phyloP scores from a whole-genome alignment of 192 early-diverging fungal species.

The Coemansia sp. region DNA sequence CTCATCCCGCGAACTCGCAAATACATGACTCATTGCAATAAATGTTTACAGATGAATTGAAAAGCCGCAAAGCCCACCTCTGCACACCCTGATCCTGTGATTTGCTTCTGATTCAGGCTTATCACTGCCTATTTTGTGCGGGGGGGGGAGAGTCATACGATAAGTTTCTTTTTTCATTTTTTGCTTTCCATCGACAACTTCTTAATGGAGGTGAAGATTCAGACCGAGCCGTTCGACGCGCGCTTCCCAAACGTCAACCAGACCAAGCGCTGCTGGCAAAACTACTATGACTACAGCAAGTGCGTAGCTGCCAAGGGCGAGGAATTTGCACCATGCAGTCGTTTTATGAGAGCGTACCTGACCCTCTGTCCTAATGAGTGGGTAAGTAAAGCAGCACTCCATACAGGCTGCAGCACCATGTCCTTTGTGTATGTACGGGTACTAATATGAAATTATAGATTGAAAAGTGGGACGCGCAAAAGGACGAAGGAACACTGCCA shows the following conservation, averaged over 20 bases:
- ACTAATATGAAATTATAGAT: constrained; percentile 33
- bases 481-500: constrained; percentile 50
- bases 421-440: not conserved
- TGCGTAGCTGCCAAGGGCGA: constrained; percentile 94
- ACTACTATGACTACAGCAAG: constrained; percentile 92
- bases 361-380: constrained; percentile 89
- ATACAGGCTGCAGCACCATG: constrained; percentile 1
- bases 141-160: not conserved
- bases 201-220: constrained; percentile 24
- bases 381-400: constrained; percentile 63
- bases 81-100: not conserved
- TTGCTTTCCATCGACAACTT: not conserved
- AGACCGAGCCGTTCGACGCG: constrained; percentile 52
- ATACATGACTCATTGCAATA: constrained; percentile 36
- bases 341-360: constrained; percentile 81
- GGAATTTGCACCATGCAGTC: constrained; percentile 89
- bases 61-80: not conserved
- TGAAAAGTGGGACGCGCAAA: constrained; percentile 52
- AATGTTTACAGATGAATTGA: not conserved
- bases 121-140: constrained; percentile 1
- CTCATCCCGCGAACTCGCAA: constrained; percentile 61
- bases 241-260: constrained; percentile 99
- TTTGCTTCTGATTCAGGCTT: constrained; percentile 6
- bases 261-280: constrained; percentile 99
- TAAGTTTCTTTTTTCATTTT: constrained; percentile 1